Percentiles rank a stretch among this genome's conserved stretches.
These are phyloP conservation scores for Glycine tomentella DNA, from an alignment of 306 rosid genomes.

Conservation along the genomic window DNA sequence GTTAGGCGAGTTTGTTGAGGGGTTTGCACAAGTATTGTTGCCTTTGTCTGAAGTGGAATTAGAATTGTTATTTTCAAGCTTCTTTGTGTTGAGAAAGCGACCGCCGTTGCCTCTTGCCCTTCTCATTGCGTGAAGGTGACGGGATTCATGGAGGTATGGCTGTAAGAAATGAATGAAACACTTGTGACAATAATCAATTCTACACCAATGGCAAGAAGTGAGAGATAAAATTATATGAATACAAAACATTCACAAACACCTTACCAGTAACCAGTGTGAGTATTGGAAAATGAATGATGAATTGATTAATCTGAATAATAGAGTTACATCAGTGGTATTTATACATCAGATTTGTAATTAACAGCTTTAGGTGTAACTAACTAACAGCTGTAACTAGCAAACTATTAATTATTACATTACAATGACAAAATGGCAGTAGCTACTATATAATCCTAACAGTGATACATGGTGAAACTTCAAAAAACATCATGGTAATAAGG, in stretches of 20 bases:
- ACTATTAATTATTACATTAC: no score
- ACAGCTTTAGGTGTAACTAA: no score
- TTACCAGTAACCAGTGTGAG: neutral
- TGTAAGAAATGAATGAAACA: conserved; percentile 48
- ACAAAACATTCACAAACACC: neutral
- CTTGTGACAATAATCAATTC: conserved; percentile 21
- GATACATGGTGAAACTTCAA: neutral
- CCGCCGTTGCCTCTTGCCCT: conserved; percentile 93
- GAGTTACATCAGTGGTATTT: no score
- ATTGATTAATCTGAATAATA: no score
- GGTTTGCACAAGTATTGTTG: conserved; percentile 43
- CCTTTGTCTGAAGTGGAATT: conserved; percentile 46
- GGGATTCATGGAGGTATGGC: conserved; percentile 95
- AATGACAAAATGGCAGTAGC: no score
- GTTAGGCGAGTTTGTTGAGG: conserved; percentile 37
- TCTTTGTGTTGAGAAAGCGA: conserved; percentile 84
- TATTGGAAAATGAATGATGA: no score
- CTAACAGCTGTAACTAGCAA: no score
- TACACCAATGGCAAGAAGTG: conserved; percentile 10
- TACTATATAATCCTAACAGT: no score
- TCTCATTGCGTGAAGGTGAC: conserved; percentile 88
- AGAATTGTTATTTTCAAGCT: conserved; percentile 50
- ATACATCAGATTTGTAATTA: no score
- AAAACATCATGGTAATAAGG: neutral
- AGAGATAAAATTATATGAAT: neutral